A percentile compares a stretch with the other conserved stretches of the same genome.
Evolutionary conservation across 129 eudicot genomes (phyloP).

Genomic region (Tanacetum coccineum): DNA sequence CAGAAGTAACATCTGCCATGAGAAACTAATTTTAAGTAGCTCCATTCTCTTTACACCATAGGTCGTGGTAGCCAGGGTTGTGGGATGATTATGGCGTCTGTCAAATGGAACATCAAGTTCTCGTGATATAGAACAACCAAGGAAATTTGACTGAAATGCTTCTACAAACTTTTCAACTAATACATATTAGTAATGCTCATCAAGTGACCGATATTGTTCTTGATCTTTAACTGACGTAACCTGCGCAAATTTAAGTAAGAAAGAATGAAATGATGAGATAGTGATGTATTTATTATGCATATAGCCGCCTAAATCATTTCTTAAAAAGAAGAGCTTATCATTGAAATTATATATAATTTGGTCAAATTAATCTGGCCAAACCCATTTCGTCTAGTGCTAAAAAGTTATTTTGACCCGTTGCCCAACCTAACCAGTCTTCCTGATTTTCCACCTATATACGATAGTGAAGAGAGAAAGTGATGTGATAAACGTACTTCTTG

Average conservation of each 20-base stretch:
- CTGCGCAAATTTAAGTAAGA: constrained; percentile 35
- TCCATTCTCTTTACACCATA: constrained; percentile 71
- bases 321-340: neutral
- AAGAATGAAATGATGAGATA: neutral
- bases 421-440: too few species aligned
- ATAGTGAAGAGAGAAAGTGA: too few species aligned
- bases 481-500: too few species aligned
- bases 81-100: constrained; percentile 53
- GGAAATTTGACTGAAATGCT: constrained; percentile 58
- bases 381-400: neutral
- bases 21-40: constrained; percentile 48
- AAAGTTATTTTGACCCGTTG: too few species aligned
- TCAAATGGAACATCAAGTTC: constrained; percentile 57
- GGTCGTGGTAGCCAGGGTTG: constrained; percentile 48
- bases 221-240: constrained; percentile 82
- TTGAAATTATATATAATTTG: neutral
- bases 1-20: constrained; percentile 68
- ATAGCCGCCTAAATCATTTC: too few species aligned
- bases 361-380: neutral
- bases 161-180: constrained; percentile 67
- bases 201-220: constrained; percentile 73
- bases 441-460: too few species aligned
- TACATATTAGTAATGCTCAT: constrained; percentile 44
- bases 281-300: too few species aligned
- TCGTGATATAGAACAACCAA: constrained; percentile 49